Conservation (phyloP, 768 basidiomycete species). For the Rhodotorula diobovata region DNA sequence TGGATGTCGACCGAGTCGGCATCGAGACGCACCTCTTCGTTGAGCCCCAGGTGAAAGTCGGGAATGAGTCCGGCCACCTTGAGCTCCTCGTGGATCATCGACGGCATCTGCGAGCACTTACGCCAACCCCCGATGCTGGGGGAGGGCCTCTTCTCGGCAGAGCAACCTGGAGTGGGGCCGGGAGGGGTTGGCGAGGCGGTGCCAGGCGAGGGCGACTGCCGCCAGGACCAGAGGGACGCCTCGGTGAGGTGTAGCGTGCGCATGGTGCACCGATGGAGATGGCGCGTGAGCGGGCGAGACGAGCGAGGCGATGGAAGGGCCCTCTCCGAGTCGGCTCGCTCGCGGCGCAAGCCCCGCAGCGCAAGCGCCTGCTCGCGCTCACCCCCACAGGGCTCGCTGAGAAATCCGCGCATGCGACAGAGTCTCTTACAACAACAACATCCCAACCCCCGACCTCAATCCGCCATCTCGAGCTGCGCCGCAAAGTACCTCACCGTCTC, state of each 20-base stretch:
- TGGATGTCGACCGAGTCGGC: neutral
- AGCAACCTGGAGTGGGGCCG: too few species aligned
- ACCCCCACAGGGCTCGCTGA: too few species aligned
- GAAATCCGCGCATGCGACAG: too few species aligned
- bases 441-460: neutral
- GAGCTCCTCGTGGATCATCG: slow-evolving; percentile 28
- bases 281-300: too few species aligned
- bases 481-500: slow-evolving; percentile 95
- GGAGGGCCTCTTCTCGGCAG: too few species aligned
- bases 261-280: neutral
- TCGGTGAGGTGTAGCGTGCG: neutral
- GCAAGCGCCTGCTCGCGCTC: too few species aligned
- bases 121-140: too few species aligned
- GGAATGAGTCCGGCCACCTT: neutral
- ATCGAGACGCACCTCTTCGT: slow-evolving; percentile 27
- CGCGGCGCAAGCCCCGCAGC: too few species aligned
- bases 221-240: slow-evolving; percentile 10
- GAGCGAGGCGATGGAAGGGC: too few species aligned
- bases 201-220: neutral
- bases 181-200: neutral
- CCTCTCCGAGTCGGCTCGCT: too few species aligned
- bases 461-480: slow-evolving; percentile 46
- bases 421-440: too few species aligned
- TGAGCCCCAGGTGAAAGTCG: slow-evolving; percentile 15
- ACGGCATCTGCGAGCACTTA: slow-evolving; percentile 6